phyloP scores from a whole-genome alignment of 2,329 filamentous ascomycete genomes.

The Monilinia aucupariae region DNA sequence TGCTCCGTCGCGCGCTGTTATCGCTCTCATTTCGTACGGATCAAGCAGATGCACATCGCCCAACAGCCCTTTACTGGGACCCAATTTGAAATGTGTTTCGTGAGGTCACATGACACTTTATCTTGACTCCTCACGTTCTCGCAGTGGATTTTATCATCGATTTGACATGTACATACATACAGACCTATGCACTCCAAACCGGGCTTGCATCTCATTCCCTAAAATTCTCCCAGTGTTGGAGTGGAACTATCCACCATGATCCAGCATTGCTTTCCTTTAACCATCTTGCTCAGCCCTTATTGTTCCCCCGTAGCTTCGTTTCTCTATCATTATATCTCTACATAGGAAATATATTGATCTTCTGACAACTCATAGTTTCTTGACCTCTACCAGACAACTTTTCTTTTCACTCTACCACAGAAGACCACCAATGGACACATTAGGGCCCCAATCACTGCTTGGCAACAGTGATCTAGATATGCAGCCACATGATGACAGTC shows the following conservation, averaged over 20 bases:
- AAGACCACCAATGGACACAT: conserved; percentile 5
- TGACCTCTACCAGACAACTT: not conserved
- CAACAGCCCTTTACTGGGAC: no score
- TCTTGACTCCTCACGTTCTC: not conserved
- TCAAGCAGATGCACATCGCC: not conserved
- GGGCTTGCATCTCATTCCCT: not conserved
- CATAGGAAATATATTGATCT: not conserved
- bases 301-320: not conserved
- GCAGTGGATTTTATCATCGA: not conserved
- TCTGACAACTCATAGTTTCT: conserved; percentile 3
- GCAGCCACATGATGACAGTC: conserved; percentile 21
- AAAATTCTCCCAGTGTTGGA: not conserved
- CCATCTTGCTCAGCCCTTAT: no score
- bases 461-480: conserved; percentile 24
- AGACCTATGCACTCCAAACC: not conserved
- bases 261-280: not conserved
- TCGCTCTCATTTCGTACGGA: not conserved
- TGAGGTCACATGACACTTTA: not conserved
- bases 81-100: no score
- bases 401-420: not conserved
- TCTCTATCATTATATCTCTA: not conserved
- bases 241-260: not conserved
- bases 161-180: not conserved
- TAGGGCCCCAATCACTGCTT: conserved; percentile 12
- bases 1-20: not conserved